phyloP scores from a whole-genome alignment of 2,329 filamentous ascomycete genomes.

The Colletotrichum musicola region DNA sequence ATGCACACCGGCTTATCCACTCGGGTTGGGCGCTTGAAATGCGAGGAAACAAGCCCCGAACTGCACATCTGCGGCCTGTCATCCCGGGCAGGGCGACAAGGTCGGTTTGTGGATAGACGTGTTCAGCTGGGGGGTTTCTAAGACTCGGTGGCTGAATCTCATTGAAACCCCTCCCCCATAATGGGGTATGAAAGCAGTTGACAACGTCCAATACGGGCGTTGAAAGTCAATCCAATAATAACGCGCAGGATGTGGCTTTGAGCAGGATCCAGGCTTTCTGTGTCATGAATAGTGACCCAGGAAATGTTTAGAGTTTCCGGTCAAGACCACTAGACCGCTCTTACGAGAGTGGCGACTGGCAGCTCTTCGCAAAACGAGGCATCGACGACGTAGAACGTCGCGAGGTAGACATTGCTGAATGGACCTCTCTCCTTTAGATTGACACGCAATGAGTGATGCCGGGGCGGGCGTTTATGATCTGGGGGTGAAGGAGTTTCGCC shows the following conservation, averaged over 20 bases:
- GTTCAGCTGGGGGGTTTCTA: too few relatives aligned
- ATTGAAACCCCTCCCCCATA: too few relatives aligned
- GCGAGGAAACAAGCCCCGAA: constrained; percentile 32
- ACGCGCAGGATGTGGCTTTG: neutral
- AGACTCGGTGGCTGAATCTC: too few relatives aligned
- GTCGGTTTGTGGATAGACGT: neutral
- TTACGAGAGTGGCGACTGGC: neutral
- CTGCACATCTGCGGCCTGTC: constrained; percentile 23
- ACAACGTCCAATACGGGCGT: too few relatives aligned
- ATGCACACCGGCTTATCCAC: neutral
- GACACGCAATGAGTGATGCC: neutral
- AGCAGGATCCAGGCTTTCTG: too few relatives aligned
- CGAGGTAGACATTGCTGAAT: neutral
- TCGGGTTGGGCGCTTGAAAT: constrained; percentile 20
- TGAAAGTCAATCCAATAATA: neutral
- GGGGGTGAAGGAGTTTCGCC: too few relatives aligned
- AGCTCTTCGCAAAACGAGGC: neutral
- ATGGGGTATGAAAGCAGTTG: too few relatives aligned
- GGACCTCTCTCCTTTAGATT: neutral
- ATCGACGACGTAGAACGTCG: neutral
- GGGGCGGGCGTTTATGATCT: neutral
- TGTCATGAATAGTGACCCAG: neutral
- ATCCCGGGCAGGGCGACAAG: constrained; percentile 13
- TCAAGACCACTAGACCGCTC: neutral
- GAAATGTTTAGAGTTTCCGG: neutral